These are phyloP conservation scores for Nakaseomyces delphensis DNA, from an alignment of 1,139 yeast genomes.

Conservation along the genomic window DNA sequence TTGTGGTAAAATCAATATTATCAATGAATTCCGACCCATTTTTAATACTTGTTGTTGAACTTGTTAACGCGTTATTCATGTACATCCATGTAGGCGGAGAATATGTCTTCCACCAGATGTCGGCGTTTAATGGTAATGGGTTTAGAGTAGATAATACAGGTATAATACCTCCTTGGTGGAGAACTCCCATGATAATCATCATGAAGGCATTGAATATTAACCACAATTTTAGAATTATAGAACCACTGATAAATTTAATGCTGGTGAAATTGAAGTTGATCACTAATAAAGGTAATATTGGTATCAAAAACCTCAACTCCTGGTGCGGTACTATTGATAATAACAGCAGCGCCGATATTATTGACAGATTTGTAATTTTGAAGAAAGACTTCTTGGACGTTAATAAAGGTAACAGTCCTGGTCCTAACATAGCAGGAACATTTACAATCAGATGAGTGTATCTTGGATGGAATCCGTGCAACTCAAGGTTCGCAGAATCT, in stretches of 20 bases:
- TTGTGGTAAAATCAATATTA: slow-evolving; percentile 13
- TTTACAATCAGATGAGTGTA: slow-evolving; percentile 69
- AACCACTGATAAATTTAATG: background rate
- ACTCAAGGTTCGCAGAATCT: slow-evolving; percentile 46
- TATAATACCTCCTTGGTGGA: slow-evolving; percentile 87
- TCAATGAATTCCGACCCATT: slow-evolving; percentile 17
- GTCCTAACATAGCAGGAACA: slow-evolving; percentile 76
- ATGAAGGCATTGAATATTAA: slow-evolving; percentile 52
- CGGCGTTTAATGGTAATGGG: slow-evolving; percentile 30
- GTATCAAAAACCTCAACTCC: slow-evolving; percentile 76
- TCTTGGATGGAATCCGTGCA: slow-evolving; percentile 78
- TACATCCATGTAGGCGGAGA: slow-evolving; percentile 87
- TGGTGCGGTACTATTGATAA: slow-evolving; percentile 82
- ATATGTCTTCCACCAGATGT: slow-evolving; percentile 91
- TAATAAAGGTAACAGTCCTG: slow-evolving; percentile 43
- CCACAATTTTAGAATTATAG: slow-evolving; percentile 37
- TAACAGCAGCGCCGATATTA: slow-evolving; percentile 50
- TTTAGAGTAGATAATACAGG: slow-evolving; percentile 45
- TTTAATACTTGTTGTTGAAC: slow-evolving; percentile 26
- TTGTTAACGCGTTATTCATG: slow-evolving; percentile 34
- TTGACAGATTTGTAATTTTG: slow-evolving; percentile 46
- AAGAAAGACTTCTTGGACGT: slow-evolving; percentile 12
- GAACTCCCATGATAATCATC: slow-evolving; percentile 62
- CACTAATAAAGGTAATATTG: slow-evolving; percentile 55
- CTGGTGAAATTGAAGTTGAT: slow-evolving; percentile 25